Evolutionary conservation across 2,329 filamentous ascomycete genomes (phyloP).

Genomic region (Fusarium guadeloupense): DNA sequence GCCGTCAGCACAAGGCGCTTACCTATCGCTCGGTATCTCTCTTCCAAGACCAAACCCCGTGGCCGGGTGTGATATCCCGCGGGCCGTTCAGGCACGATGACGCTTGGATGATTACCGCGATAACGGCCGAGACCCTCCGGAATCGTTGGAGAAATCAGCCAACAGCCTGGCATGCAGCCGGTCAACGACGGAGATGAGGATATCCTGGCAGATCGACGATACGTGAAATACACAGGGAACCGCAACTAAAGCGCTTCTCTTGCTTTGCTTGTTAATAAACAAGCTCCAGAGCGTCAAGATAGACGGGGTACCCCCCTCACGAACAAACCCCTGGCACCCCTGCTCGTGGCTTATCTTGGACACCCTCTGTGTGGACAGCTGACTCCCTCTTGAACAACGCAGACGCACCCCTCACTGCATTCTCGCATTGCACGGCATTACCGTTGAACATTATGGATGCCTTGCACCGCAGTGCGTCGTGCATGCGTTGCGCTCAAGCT

Average conservation of each 20-base stretch:
- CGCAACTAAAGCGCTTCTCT: not conserved
- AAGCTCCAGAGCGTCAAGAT: not conserved
- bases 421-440: constrained; percentile 30
- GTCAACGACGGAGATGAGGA: constrained; percentile 33
- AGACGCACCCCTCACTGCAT: constrained; percentile 26
- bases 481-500: constrained; percentile 34
- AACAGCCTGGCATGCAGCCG: constrained; percentile 39
- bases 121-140: constrained; percentile 8
- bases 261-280: constrained; percentile 1
- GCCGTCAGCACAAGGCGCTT: constrained; percentile 16
- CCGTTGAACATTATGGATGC: constrained; percentile 27
- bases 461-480: constrained; percentile 17
- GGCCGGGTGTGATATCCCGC: constrained; percentile 9
- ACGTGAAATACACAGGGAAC: constrained; percentile 13
- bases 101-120: constrained; percentile 30
- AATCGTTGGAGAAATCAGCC: not conserved
- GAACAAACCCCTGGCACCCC: constrained; percentile 1
- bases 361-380: constrained; percentile 19
- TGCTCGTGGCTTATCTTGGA: constrained; percentile 25
- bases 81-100: constrained; percentile 33
- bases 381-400: constrained; percentile 29
- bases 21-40: constrained; percentile 30
- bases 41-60: constrained; percentile 7
- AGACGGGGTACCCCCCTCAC: constrained; percentile 24
- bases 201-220: constrained; percentile 35